Base-by-base conservation (phyloP, 441 rosid genomes). In the Populus tomentosa region DNA sequence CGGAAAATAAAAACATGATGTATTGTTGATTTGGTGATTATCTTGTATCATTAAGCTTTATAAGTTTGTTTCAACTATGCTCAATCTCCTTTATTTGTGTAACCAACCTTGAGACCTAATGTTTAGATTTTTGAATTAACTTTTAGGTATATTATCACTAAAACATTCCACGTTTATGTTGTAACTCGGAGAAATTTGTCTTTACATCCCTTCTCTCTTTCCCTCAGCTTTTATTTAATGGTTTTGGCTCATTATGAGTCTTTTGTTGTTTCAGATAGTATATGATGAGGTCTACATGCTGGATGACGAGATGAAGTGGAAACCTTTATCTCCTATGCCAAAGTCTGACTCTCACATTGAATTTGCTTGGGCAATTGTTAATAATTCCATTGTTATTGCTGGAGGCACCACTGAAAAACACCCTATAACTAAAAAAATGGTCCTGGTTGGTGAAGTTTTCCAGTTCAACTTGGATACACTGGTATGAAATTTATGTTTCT, bases 321-420 rank as follows among this genome's bases (percentile, higher is more conserved):
- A 90, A 86, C 85, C 78, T 5, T 79, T 94, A 75, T 90, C 98
- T 77, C 64, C 97, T 0, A 87, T 96, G 98, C 98, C 94, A 68
- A 96, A 96, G 75, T 94, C 99, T 0, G 91, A 94, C 79, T 94
- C 98, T 1, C 99, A 96, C 80, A 91, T 96, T 38, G 98, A 96
- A 71, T 96, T 92, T 84, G 98, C 97, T 78, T 95, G 99, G 99
- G 80, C 78, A 20, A 71, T 91, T 9, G 98, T 93, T 71, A 91
- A 94, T 79, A 87, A 91, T 85, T 92, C 99, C 23, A 86, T 92
- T 36, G 85, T 96, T 63, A 86, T 96, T 46, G 90, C 85, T 71
- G 99, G 98, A 80, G 99, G 99, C 84, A 94, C 99, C 20, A 94
- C 98, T 26, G 98, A 94, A 73, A 96, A 91, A 86, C 99, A 96